Evolutionary conservation across 495 filamentous ascomycete species (phyloP).

Genomic region (Staphylotrichum longicolle): DNA sequence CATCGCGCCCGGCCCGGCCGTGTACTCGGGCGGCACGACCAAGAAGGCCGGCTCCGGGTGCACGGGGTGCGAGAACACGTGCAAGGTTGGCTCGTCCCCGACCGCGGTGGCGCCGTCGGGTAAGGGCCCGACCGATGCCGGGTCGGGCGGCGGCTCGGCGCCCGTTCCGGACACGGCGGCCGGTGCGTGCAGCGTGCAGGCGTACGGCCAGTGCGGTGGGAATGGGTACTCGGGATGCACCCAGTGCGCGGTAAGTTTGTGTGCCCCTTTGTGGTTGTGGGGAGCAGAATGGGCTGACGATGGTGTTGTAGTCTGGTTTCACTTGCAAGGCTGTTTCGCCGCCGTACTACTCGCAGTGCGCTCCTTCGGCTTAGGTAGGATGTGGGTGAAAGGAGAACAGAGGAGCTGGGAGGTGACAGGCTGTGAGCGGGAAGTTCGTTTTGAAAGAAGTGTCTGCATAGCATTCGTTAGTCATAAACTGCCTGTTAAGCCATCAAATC

Average conservation of each 20-base stretch:
- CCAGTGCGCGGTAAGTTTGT: constrained; percentile 36
- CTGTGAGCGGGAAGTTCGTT: not conserved
- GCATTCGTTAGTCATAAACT: not conserved
- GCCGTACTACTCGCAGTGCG: constrained; percentile 45
- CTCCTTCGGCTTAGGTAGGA: constrained; percentile 18
- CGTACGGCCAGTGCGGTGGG: constrained; percentile 49
- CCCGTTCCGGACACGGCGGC: constrained; percentile 8
- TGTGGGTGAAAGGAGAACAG: not conserved
- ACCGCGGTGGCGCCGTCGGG: constrained; percentile 21
- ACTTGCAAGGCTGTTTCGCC: constrained; percentile 33
- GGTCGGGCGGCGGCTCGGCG: constrained; percentile 10
- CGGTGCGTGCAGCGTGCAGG: constrained; percentile 32
- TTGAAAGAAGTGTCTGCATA: constrained; percentile 1
- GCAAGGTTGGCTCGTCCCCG: constrained; percentile 39
- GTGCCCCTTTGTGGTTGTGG: not conserved
- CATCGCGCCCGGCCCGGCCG: constrained; percentile 41
- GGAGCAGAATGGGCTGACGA: not conserved
- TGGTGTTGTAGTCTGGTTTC: constrained; percentile 23
- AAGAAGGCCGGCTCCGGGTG: constrained; percentile 38
- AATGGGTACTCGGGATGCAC: constrained; percentile 43
- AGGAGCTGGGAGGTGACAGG: not conserved
- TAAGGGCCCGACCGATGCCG: not conserved
- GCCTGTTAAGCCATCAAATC: not conserved
- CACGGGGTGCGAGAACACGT: constrained; percentile 41
- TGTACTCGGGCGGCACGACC: constrained; percentile 39